A percentile compares a stretch with the other conserved stretches of the same genome.
phyloP scores from a whole-genome alignment of 2,329 filamentous ascomycete genomes.

The Pyrenochaeta sp. region DNA sequence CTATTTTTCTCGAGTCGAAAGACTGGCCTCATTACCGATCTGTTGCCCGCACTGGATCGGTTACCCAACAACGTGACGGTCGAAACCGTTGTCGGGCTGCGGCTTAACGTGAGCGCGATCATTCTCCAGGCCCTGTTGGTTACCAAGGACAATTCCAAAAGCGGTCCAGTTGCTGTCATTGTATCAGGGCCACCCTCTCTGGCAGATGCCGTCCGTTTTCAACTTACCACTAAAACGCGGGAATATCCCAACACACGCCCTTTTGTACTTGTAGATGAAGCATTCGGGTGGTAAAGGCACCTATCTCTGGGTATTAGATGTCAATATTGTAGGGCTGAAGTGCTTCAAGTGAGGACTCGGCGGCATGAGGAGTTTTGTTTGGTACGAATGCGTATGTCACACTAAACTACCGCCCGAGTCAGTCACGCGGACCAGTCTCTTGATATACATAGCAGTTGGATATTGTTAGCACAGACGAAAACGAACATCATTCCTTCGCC shows the following conservation, averaged over 20 bases:
- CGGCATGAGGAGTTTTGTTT: no score
- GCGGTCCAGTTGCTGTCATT: conserved; percentile 46
- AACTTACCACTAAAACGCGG: conserved; percentile 27
- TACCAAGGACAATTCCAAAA: conserved; percentile 22
- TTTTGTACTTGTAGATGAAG: conserved; percentile 7
- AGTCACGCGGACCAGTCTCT: no score
- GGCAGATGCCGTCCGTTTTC: conserved; percentile 50
- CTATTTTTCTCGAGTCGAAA: conserved; percentile 13
- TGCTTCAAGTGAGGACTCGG: no score
- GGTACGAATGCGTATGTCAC: no score
- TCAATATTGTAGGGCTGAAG: no score
- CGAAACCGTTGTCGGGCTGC: conserved; percentile 35
- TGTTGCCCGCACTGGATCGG: conserved; percentile 38
- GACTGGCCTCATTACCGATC: conserved; percentile 1
- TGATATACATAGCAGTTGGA: no score
- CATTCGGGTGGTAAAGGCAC: conserved; percentile 5
- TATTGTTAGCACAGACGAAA: no score
- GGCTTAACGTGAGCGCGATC: conserved; percentile 43
- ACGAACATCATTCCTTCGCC: no score
- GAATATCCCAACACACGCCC: neutral
- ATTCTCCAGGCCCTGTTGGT: conserved; percentile 41
- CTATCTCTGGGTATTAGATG: no score
- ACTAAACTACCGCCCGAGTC: no score
- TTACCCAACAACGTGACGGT: conserved; percentile 30
- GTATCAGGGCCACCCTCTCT: conserved; percentile 53